Evolutionary conservation across 2,329 filamentous ascomycete species (phyloP).

Genomic region (Hypoxylon sp.): DNA sequence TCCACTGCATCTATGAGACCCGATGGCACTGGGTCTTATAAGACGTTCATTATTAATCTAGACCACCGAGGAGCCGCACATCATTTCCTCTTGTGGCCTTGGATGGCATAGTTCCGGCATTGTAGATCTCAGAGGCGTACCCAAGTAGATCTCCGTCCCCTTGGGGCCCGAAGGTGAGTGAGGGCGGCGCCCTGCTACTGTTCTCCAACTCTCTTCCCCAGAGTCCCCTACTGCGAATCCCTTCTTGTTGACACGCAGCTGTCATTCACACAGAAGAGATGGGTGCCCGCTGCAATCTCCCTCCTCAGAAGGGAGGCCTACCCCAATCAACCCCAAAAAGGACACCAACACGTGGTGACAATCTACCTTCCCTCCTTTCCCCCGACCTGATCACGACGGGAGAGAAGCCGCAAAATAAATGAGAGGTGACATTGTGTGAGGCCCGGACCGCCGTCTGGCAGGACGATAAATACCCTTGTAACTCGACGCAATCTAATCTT

Average conservation of each 20-base stretch:
- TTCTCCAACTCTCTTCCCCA: conserved; percentile 8
- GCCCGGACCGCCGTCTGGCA: conserved; percentile 6
- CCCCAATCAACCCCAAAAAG: conserved; percentile 30
- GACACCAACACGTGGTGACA: conserved; percentile 35
- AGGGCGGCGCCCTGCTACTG: conserved; percentile 2
- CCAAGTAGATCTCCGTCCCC: conserved; percentile 12
- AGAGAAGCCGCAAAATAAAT: conserved; percentile 32
- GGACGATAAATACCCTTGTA: conserved; percentile 18
- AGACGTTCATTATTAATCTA: conserved; percentile 30
- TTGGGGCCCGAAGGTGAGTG: conserved; percentile 16
- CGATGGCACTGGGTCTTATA: conserved; percentile 19
- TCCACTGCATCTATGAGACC: conserved; percentile 26
- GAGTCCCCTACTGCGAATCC: not conserved
- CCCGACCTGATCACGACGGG: conserved; percentile 38
- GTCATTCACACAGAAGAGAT: conserved; percentile 27
- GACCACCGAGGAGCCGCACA: conserved; percentile 25
- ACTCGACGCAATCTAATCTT: conserved; percentile 21
- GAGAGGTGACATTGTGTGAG: conserved; percentile 24
- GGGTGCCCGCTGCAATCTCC: conserved; percentile 19
- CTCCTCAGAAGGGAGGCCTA: conserved; percentile 3
- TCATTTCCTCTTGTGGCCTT: conserved; percentile 29
- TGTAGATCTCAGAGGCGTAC: conserved; percentile 27
- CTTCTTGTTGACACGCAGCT: conserved; percentile 31
- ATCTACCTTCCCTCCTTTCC: conserved; percentile 37
- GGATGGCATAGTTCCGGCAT: conserved; percentile 23